Evolutionary conservation across 345 rosid species (phyloP), one percentile per base, ranked within the genome.

Genomic region (Gossypioides kirkii): DNA sequence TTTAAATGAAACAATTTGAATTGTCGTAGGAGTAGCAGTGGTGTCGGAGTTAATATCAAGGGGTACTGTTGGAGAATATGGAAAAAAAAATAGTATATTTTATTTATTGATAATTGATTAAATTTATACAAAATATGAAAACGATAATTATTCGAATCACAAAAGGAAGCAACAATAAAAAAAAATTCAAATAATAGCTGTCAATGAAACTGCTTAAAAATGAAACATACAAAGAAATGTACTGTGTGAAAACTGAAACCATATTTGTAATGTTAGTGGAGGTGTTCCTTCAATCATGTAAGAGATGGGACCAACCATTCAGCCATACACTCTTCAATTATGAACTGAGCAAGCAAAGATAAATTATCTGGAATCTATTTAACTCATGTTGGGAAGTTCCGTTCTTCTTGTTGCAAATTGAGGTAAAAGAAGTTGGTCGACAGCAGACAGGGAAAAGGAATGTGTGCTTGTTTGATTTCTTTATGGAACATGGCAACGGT

Each of bases 261-360:
- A 62, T 62, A 41, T 45, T 67, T 46, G 14, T 8, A 8, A 36
- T 32, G 45, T 17, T 36, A 61, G 16, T 10, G 66, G 67, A 36
- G 38, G 38, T 42, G 46, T 38, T 36, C 47, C 41, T 67, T 67
- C 58, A 67, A 67, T 67, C 36, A 69, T 69, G 46, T 17, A 10
- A n/a, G 3, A 8, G 16, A 69, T 68, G 60, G 17, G 59, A 50
- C 61, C 72, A 25, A 7, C 38, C 38, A 5, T 32, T 47, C 13
- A 68, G 25, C 41, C 54, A 7, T 2, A 66, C 2, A 18, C 43
- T 43, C 52, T 42, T 66, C 70, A 45, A 66, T 45, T 67, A 67
- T 67, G 54, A 1, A 23, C 20, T 6, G 68, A 38, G 25, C 32
- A 66, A 43, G 5, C 14, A 10, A 2, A 43, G 20, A 32, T 32